phyloP scores from a whole-genome alignment of 2,329 filamentous ascomycete genomes.

The Neobulgaria alba region DNA sequence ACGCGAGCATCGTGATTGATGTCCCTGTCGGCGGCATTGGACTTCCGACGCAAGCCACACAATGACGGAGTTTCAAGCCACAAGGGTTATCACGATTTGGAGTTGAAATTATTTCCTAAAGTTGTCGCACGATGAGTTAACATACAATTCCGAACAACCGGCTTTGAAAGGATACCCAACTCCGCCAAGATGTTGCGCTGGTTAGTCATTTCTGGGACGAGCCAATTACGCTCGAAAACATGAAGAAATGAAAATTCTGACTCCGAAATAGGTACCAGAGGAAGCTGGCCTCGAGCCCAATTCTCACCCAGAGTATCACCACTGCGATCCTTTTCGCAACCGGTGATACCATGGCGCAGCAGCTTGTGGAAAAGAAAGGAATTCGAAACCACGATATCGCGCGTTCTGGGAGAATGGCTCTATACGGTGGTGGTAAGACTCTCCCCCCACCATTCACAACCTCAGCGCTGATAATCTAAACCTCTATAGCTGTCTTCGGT shows the following conservation, averaged over 20 bases:
- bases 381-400: slow-evolving; percentile 64
- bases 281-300: slow-evolving; percentile 68
- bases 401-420: slow-evolving; percentile 69
- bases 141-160: neutral
- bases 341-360: slow-evolving; percentile 85
- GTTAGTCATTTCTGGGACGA: slow-evolving; percentile 13
- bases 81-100: too few relatives aligned
- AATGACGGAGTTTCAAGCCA: too few relatives aligned
- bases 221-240: neutral
- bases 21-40: too few relatives aligned
- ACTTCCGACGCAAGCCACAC: too few relatives aligned
- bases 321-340: slow-evolving; percentile 88
- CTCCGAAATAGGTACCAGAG: slow-evolving; percentile 65
- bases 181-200: slow-evolving; percentile 26
- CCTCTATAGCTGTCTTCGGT: slow-evolving; percentile 51
- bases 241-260: slow-evolving; percentile 5
- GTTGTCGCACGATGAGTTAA: neutral
- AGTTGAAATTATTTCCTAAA: too few relatives aligned
- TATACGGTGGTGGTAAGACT: slow-evolving; percentile 64
- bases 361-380: slow-evolving; percentile 76
- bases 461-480: neutral
- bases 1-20: too few relatives aligned
- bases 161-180: slow-evolving; percentile 1
- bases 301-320: slow-evolving; percentile 85
- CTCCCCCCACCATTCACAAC: neutral